Conservation (phyloP, 805 yeast genomes). For the Candida oleophila region DNA sequence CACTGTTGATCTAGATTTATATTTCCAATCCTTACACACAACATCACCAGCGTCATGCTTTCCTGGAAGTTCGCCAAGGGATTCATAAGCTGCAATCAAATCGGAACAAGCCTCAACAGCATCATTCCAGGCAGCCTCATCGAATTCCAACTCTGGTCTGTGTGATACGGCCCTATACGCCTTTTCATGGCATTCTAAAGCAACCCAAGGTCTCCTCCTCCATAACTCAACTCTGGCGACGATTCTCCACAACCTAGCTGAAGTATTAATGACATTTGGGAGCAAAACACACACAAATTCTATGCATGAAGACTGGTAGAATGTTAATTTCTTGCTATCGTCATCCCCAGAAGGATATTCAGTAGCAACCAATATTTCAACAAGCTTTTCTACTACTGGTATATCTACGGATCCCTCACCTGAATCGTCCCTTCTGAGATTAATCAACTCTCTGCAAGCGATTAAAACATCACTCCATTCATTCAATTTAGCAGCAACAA, state of each 20-base stretch:
- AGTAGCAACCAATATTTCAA: conserved; percentile 56
- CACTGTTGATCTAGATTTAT: conserved; percentile 71
- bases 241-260: conserved; percentile 73
- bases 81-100: conserved; percentile 80
- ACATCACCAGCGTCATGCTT: conserved; percentile 74
- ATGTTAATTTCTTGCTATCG: conserved; percentile 36
- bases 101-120: conserved; percentile 80
- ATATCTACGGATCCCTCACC: conserved; percentile 70
- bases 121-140: conserved; percentile 67
- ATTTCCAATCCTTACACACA: conserved; percentile 93
- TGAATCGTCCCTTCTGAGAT: conserved; percentile 51
- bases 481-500: conserved; percentile 76
- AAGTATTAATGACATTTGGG: conserved; percentile 67
- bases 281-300: conserved; percentile 69
- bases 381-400: conserved; percentile 71
- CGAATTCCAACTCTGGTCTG: conserved; percentile 60
- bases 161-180: conserved; percentile 75
- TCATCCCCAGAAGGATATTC: conserved; percentile 44
- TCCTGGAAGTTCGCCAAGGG: conserved; percentile 82
- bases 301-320: conserved; percentile 67
- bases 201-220: conserved; percentile 85
- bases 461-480: conserved; percentile 86
- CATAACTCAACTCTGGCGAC: conserved; percentile 85
- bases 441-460: conserved; percentile 67
- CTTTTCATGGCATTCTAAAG: conserved; percentile 81